phyloP scores from a whole-genome alignment of 2,329 filamentous ascomycete genomes.

The Fusarium duplospermum region DNA sequence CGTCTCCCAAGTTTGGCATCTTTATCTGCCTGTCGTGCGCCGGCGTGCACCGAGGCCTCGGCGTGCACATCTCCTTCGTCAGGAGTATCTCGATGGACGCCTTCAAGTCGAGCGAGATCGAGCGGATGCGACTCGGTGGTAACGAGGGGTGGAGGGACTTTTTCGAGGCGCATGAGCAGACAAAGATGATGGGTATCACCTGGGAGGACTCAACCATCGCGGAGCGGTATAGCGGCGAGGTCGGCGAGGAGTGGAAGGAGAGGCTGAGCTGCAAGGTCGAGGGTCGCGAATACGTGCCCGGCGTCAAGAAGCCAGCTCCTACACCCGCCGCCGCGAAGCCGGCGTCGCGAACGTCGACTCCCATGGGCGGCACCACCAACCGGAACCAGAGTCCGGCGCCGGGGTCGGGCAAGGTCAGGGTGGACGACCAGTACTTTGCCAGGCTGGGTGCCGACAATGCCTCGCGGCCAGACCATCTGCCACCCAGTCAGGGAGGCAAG shows the following conservation, averaged over 20 bases:
- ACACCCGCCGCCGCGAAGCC: slow-evolving; percentile 47
- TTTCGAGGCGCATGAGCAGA: slow-evolving; percentile 79
- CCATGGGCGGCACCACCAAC: slow-evolving; percentile 53
- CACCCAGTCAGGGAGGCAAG: slow-evolving; percentile 92
- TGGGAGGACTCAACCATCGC: slow-evolving; percentile 92
- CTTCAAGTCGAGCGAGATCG: slow-evolving; percentile 92
- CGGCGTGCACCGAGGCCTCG: slow-evolving; percentile 91
- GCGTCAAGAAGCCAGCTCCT: slow-evolving; percentile 65
- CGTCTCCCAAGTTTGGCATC: slow-evolving; percentile 95
- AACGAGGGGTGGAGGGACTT: slow-evolving; percentile 90
- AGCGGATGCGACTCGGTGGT: slow-evolving; percentile 91
- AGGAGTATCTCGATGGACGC: slow-evolving; percentile 98
- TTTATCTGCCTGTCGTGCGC: slow-evolving; percentile 99
- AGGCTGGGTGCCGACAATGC: slow-evolving; percentile 87
- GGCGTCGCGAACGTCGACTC: slow-evolving; percentile 54
- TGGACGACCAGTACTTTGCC: slow-evolving; percentile 92
- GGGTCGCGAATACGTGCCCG: slow-evolving; percentile 84
- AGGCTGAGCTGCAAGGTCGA: slow-evolving; percentile 88
- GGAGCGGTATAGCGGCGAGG: slow-evolving; percentile 89
- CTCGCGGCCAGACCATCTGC: slow-evolving; percentile 75
- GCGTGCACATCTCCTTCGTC: slow-evolving; percentile 98
- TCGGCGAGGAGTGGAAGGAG: slow-evolving; percentile 96
- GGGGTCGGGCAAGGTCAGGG: slow-evolving; percentile 64
- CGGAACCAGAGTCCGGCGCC: slow-evolving; percentile 54
- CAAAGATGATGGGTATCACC: slow-evolving; percentile 72